phyloP scores from a whole-genome alignment of 2,329 filamentous ascomycete genomes.

The Lecanicillium sp. region DNA sequence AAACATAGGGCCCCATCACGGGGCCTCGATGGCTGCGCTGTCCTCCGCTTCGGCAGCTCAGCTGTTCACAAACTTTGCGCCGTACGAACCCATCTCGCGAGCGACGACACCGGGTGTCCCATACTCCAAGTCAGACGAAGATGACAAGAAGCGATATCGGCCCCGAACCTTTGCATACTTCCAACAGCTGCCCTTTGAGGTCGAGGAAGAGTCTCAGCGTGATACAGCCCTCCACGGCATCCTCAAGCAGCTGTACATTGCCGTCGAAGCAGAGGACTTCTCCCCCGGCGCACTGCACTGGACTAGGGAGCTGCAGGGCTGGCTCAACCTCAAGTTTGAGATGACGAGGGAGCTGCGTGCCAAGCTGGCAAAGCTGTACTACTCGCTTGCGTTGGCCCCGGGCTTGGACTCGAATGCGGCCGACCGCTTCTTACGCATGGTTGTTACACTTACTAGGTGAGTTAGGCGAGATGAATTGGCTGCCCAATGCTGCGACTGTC shows the following conservation, averaged over 20 bases:
- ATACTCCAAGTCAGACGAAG: conserved; percentile 39
- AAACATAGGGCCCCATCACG: conserved; percentile 25
- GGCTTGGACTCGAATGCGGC: conserved; percentile 74
- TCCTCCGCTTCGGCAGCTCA: conserved; percentile 23
- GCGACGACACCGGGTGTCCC: conserved; percentile 73
- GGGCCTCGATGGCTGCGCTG: conserved; percentile 20
- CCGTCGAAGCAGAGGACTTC: conserved; percentile 88
- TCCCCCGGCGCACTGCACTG: conserved; percentile 89
- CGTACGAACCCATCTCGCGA: conserved; percentile 66
- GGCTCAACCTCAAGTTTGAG: conserved; percentile 96
- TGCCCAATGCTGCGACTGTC: neutral
- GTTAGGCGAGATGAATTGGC: conserved; percentile 29
- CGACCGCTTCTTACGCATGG: conserved; percentile 94
- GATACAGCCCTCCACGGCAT: conserved; percentile 78
- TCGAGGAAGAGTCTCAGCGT: conserved; percentile 72
- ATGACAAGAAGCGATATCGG: conserved; percentile 59
- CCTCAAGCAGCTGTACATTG: conserved; percentile 86
- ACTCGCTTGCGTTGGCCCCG: conserved; percentile 83
- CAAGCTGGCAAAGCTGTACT: conserved; percentile 83
- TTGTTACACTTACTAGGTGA: conserved; percentile 89
- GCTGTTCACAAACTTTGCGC: conserved; percentile 28
- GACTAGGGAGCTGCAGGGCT: conserved; percentile 91
- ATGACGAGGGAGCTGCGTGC: conserved; percentile 77
- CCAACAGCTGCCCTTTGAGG: conserved; percentile 76
- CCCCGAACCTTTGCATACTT: conserved; percentile 93